Evolutionary conservation across 805 yeast genomes (phyloP).

Genomic region (Teunomyces cretensis): DNA sequence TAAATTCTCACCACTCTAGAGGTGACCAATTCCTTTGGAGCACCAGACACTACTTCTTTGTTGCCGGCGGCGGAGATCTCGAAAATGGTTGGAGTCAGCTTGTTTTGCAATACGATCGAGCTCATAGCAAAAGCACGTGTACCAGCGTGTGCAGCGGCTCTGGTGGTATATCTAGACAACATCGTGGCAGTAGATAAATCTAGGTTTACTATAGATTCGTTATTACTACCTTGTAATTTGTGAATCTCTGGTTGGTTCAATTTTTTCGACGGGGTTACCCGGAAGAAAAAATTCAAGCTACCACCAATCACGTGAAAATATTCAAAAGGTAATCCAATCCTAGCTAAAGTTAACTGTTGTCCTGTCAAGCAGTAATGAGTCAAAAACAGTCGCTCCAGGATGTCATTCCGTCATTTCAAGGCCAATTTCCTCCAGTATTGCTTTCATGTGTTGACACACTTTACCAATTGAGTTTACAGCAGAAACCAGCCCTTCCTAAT

Average conservation of each 20-base stretch:
- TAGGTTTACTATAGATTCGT: neutral
- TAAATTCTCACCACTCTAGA: constrained; percentile 73
- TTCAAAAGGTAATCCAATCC: neutral
- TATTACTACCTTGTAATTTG: constrained; percentile 8
- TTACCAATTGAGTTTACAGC: constrained; percentile 53
- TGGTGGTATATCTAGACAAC: constrained; percentile 24
- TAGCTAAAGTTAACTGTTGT: neutral
- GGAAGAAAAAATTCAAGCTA: constrained; percentile 6
- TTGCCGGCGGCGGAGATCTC: constrained; percentile 18
- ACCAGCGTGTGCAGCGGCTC: constrained; percentile 11
- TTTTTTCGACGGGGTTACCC: constrained; percentile 15
- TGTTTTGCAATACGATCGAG: constrained; percentile 16
- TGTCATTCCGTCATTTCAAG: constrained; percentile 48
- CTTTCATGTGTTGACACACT: constrained; percentile 42
- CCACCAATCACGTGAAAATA: neutral
- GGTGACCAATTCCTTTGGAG: constrained; percentile 63
- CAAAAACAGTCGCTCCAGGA: constrained; percentile 40
- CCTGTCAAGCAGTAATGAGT: neutral
- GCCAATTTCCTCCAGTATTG: constrained; percentile 43
- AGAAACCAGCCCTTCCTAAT: constrained; percentile 47
- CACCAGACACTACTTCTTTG: constrained; percentile 73
- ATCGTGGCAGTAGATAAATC: constrained; percentile 9
- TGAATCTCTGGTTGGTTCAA: constrained; percentile 27
- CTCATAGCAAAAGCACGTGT: constrained; percentile 27
- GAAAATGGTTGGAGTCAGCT: constrained; percentile 22